Evolutionary conservation across 2,329 filamentous ascomycete genomes (phyloP).

Genomic region (Fusarium burgessii): DNA sequence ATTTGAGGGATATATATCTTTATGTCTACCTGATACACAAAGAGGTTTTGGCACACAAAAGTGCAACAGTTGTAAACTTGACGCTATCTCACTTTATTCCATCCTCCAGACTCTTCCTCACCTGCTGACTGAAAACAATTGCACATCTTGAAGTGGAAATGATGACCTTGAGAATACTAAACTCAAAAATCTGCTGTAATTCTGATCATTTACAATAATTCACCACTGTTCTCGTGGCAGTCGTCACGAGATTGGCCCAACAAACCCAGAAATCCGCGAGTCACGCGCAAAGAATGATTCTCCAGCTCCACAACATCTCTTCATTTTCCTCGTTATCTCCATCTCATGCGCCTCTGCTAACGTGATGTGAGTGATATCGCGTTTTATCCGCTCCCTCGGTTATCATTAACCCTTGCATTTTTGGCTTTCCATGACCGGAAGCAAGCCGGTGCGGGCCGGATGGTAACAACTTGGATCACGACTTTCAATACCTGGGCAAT

Average conservation of each 20-base stretch:
- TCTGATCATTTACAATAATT: not conserved
- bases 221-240: conserved; percentile 10
- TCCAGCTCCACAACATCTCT: conserved; percentile 25
- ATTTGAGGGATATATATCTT: conserved; percentile 1
- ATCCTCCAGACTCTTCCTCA: not conserved
- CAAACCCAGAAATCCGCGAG: conserved; percentile 13
- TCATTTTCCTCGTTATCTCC: conserved; percentile 12
- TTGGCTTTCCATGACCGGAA: conserved; percentile 19
- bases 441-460: conserved; percentile 25
- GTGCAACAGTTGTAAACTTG: not conserved
- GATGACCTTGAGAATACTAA: not conserved
- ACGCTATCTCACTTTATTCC: not conserved
- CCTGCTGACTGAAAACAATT: not conserved
- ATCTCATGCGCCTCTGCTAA: conserved; percentile 23
- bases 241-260: conserved; percentile 25
- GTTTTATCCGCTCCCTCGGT: conserved; percentile 23
- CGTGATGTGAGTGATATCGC: conserved; percentile 27
- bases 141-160: not conserved
- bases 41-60: not conserved
- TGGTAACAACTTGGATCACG: not conserved
- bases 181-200: not conserved
- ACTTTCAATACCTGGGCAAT: too few species aligned
- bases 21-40: not conserved
- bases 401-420: conserved; percentile 7
- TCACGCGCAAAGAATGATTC: conserved; percentile 18